These are phyloP conservation scores for Pezicula carpinea DNA, from an alignment of 2,329 filamentous ascomycete species.

Conservation along the genomic window DNA sequence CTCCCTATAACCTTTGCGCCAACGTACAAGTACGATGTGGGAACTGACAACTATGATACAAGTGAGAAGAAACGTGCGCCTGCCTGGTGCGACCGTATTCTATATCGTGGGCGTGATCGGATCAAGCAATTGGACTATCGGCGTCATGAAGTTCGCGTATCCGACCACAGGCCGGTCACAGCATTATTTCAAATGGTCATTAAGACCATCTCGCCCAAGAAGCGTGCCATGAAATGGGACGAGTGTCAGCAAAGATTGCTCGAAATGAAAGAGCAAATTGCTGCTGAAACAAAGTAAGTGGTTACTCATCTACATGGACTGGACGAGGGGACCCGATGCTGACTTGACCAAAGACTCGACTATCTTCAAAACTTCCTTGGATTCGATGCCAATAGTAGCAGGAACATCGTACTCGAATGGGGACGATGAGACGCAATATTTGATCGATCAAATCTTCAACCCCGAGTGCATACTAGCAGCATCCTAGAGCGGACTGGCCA, in stretches of 20 bases:
- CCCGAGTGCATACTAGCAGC: too few species aligned
- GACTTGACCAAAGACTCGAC: constrained; percentile 44
- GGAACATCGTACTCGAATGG: constrained; percentile 19
- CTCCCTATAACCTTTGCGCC: constrained; percentile 86
- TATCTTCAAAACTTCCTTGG: constrained; percentile 62
- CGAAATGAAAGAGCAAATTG: constrained; percentile 62
- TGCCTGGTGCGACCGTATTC: constrained; percentile 91
- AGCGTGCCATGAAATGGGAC: constrained; percentile 64
- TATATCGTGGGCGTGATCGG: constrained; percentile 77
- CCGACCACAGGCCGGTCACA: constrained; percentile 90
- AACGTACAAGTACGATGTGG: constrained; percentile 98
- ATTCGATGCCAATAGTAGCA: constrained; percentile 18
- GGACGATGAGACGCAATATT: constrained; percentile 9
- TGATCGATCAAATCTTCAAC: too few species aligned
- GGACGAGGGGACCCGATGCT: constrained; percentile 1
- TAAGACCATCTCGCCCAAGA: constrained; percentile 71
- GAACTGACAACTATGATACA: constrained; percentile 88
- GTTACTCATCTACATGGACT: not conserved
- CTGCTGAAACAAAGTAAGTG: constrained; percentile 72
- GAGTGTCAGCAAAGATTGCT: constrained; percentile 72
- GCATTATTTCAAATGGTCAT: constrained; percentile 77
- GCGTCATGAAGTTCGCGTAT: constrained; percentile 83
- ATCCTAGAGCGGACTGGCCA: too few species aligned
- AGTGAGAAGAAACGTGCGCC: constrained; percentile 92
- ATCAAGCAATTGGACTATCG: constrained; percentile 86